Base-by-base conservation (phyloP, 1,284 basidiomycete genomes). In the Ceraceosorus bombacis region DNA sequence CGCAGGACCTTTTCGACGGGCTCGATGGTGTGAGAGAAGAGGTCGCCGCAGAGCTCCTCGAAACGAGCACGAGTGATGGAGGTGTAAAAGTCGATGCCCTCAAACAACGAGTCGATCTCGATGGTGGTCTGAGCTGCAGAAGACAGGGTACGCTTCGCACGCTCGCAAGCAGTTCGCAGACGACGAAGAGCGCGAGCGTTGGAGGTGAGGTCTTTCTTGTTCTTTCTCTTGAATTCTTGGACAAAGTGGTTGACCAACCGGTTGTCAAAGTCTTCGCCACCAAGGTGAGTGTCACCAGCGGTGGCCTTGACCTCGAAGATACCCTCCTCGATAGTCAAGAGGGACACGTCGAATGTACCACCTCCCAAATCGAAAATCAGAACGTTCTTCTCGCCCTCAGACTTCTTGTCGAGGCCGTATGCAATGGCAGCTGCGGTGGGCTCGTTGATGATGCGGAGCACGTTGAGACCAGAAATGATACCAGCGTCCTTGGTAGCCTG, bases 261-360 rank as follows among this genome's bases (percentile, higher is more conserved):
- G 84, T 97, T 97, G 81, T 97, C 94, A 75, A 97, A 98, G 81
- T 97, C 93, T 82, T 97, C 93, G 82, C 94, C 93, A 82, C 93
- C 93, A 79, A 97, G 84, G 81, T 97, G 93, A 65, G 93, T 98
- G 82, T 97, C 94, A 85, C 93, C 94, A 65, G 94, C 93, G 66
- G 93, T 97, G 65, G 94, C 91, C 83, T 95, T 94, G 80, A 97
- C 93, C 81, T 95, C 93, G 82, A 97, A 98, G 81, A 98, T 92
- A 80, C 92, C 93, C 81, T 95, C 93, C 80, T 96, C 91, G 66
- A 97, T 96, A 66, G 92, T 93, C 70, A 98, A 82, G 65, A 98
- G 89, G 41, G 93, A 97, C 41, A 97, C 94, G 87, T 97, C 94
- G 80, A 97, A 97, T 53, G 93, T 97, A 83, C 93, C 93, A 83